phyloP scores from a whole-genome alignment of 352 stramenopile species.

The Pythium brachiatum region DNA sequence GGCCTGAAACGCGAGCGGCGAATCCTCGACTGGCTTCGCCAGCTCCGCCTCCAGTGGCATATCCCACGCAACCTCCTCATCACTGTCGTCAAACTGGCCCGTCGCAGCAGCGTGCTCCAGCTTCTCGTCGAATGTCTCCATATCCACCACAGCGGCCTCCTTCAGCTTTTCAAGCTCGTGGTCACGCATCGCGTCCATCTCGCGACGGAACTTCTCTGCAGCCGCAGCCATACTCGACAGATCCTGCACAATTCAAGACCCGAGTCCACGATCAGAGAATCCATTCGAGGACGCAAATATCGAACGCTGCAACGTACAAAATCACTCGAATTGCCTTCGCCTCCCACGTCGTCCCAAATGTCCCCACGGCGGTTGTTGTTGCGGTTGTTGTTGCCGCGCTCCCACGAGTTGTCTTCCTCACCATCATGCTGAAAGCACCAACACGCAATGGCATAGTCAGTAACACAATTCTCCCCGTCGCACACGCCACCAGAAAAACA shows the following conservation, averaged over 20 bases:
- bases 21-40: constrained; percentile 14
- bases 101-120: constrained; percentile 64
- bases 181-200: constrained; percentile 80
- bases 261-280: background rate
- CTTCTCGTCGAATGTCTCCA: constrained; percentile 82
- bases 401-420: constrained; percentile 53
- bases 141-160: constrained; percentile 26
- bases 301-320: constrained; percentile 12
- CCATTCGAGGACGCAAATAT: background rate
- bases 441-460: background rate
- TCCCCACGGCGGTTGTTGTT: constrained; percentile 38
- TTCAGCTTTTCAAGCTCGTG: constrained; percentile 31
- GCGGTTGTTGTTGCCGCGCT: constrained; percentile 34
- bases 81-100: constrained; percentile 83
- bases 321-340: constrained; percentile 22
- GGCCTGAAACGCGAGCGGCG: constrained; percentile 19
- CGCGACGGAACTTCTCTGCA: constrained; percentile 77
- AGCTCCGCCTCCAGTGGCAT: constrained; percentile 16
- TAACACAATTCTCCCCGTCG: background rate
- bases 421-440: constrained; percentile 27
- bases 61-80: constrained; percentile 74
- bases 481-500: background rate
- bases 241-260: constrained; percentile 38
- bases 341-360: constrained; percentile 78
- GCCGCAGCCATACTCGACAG: constrained; percentile 77